Evolutionary conservation across 2,329 filamentous ascomycete genomes (phyloP).

Genomic region (Fusarium sp.): DNA sequence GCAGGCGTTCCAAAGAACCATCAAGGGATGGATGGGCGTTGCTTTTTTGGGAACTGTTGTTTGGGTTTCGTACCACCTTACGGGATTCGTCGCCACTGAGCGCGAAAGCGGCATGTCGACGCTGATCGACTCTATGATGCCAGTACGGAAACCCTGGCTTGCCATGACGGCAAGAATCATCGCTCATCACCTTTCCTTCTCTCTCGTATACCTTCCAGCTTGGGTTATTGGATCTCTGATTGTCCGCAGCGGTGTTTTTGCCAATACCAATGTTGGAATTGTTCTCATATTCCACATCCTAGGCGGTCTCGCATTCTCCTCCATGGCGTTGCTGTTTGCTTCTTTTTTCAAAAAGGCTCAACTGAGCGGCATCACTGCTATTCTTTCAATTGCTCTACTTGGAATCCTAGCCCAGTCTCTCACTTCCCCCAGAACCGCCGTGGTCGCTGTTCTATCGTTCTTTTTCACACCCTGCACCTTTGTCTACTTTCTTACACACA

Average conservation of each 20-base stretch:
- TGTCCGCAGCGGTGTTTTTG: constrained; percentile 71
- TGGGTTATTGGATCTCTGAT: constrained; percentile 83
- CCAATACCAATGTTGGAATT: constrained; percentile 70
- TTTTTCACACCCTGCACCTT: constrained; percentile 91
- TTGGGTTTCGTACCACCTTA: constrained; percentile 86
- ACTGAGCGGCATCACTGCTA: constrained; percentile 83
- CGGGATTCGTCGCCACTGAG: constrained; percentile 86
- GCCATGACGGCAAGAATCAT: constrained; percentile 81
- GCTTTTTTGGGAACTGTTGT: constrained; percentile 83
- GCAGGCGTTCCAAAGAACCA: constrained; percentile 73
- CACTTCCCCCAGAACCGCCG: constrained; percentile 68
- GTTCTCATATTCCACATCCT: constrained; percentile 81
- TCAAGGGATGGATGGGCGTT: constrained; percentile 81
- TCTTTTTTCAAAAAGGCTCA: constrained; percentile 89
- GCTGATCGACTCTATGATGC: constrained; percentile 92
- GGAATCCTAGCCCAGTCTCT: constrained; percentile 85
- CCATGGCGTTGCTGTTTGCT: constrained; percentile 83
- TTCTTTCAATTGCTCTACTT: constrained; percentile 77
- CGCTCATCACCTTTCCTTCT: constrained; percentile 83
- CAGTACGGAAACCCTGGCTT: constrained; percentile 77
- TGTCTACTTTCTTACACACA: constrained; percentile 79
- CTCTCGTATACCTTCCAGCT: constrained; percentile 80
- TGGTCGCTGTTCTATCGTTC: constrained; percentile 76
- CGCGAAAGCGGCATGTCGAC: constrained; percentile 89
- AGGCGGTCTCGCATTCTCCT: constrained; percentile 79